Conservation (phyloP, 306 rosid genomes). For the Pueraria montana region DNA sequence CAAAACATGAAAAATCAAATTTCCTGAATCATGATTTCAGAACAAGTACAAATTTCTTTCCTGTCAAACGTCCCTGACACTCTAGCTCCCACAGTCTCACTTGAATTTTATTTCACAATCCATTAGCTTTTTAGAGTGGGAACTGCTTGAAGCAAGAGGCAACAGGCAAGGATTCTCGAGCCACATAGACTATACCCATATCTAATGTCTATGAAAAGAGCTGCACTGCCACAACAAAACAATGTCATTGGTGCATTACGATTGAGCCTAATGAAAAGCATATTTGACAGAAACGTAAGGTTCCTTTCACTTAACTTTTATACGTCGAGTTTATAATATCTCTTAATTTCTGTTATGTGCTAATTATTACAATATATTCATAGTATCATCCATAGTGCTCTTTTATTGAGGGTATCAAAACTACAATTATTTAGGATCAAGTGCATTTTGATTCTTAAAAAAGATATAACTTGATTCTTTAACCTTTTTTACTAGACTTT, state of each 20-base stretch:
- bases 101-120: neutral
- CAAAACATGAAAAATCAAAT: too few relatives aligned
- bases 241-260: conserved; percentile 12
- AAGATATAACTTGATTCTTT: neutral
- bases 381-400: neutral
- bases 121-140: too few relatives aligned
- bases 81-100: too few relatives aligned
- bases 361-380: conserved; percentile 1
- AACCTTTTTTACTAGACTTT: neutral
- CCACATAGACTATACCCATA: neutral
- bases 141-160: neutral
- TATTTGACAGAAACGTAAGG: neutral
- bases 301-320: conserved; percentile 19
- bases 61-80: too few relatives aligned
- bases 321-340: neutral
- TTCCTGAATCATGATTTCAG: too few relatives aligned
- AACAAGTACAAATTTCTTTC: too few relatives aligned
- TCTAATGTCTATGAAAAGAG: conserved; percentile 22
- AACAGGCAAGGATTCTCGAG: conserved; percentile 12
- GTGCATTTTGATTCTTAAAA: neutral
- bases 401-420: neutral
- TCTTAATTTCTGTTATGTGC: neutral
- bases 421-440: neutral
- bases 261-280: conserved; percentile 12
- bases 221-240: neutral